These are phyloP conservation scores for Platanus orientalis DNA, from an alignment of 164 flowering plant genomes.

Conservation along the genomic window DNA sequence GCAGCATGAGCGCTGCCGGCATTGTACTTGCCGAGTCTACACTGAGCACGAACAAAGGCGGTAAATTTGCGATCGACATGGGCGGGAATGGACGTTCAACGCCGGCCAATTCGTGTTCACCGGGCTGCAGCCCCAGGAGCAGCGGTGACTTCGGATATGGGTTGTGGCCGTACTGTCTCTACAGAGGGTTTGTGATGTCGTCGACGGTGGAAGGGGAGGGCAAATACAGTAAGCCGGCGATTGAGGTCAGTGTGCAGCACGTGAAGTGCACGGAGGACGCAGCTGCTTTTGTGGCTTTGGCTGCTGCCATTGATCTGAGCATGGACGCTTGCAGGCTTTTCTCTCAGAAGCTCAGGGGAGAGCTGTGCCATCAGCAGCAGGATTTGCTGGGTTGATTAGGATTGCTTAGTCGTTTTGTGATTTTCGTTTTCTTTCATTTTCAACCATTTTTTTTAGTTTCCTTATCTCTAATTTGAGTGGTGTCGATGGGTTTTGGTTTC, in stretches of 20 bases:
- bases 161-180: conserved; percentile 65
- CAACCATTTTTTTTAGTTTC: neutral
- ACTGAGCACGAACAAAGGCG: conserved; percentile 52
- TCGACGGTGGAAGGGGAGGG: conserved; percentile 80
- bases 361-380: conserved; percentile 43
- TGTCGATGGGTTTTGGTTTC: too few species aligned
- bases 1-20: conserved; percentile 36
- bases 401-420: neutral
- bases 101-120: conserved; percentile 30
- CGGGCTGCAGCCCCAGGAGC: conserved; percentile 56
- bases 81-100: conserved; percentile 33
- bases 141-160: conserved; percentile 74
- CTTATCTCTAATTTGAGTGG: neutral
- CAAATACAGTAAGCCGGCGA: conserved; percentile 57
- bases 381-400: conserved; percentile 31
- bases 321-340: conserved; percentile 91
- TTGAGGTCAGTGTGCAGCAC: conserved; percentile 84
- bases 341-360: conserved; percentile 79
- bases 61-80: conserved; percentile 64
- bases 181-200: conserved; percentile 88
- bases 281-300: conserved; percentile 79
- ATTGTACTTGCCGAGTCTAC: conserved; percentile 65
- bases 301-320: conserved; percentile 89
- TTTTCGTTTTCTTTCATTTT: too few species aligned
- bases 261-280: conserved; percentile 89